Conservation (phyloP, 345 rosid genomes). For the Kernera saxatilis region DNA sequence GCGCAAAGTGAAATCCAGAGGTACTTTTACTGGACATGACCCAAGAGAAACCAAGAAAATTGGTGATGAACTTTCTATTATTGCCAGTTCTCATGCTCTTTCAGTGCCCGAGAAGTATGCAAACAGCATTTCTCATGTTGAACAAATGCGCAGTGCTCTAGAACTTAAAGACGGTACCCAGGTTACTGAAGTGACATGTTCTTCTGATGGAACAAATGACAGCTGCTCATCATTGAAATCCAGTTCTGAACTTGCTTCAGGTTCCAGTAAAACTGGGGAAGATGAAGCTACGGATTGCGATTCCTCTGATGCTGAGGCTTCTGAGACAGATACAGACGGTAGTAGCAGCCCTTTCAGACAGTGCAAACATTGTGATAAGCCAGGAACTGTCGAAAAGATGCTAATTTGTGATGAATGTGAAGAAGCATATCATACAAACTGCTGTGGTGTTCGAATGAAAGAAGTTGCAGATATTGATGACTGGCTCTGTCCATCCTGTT, state of each 20-base stretch:
- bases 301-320: slow-evolving; percentile 48
- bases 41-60: slow-evolving; percentile 31
- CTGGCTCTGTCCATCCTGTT: slow-evolving; percentile 79
- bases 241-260: slow-evolving; percentile 42
- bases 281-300: slow-evolving; percentile 58
- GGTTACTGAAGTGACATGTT: slow-evolving; percentile 5
- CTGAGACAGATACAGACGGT: slow-evolving; percentile 32
- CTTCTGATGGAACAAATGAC: slow-evolving; percentile 46
- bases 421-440: slow-evolving; percentile 69
- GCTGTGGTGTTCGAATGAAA: slow-evolving; percentile 56
- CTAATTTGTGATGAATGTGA: slow-evolving; percentile 87
- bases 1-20: slow-evolving; percentile 21
- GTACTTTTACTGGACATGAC: slow-evolving; percentile 28
- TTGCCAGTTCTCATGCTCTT: slow-evolving; percentile 39
- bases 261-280: slow-evolving; percentile 40
- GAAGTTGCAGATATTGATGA: slow-evolving; percentile 48
- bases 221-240: slow-evolving; percentile 67
- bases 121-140: slow-evolving; percentile 21
- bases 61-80: slow-evolving; percentile 39
- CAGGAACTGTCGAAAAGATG: slow-evolving; percentile 47
- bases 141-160: background rate
- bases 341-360: slow-evolving; percentile 33
- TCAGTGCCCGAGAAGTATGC: slow-evolving; percentile 25
- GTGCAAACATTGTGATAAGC: slow-evolving; percentile 64
- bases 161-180: background rate